phyloP scores from a whole-genome alignment of 2,329 filamentous ascomycete species.

The Orbilia oligospora region DNA sequence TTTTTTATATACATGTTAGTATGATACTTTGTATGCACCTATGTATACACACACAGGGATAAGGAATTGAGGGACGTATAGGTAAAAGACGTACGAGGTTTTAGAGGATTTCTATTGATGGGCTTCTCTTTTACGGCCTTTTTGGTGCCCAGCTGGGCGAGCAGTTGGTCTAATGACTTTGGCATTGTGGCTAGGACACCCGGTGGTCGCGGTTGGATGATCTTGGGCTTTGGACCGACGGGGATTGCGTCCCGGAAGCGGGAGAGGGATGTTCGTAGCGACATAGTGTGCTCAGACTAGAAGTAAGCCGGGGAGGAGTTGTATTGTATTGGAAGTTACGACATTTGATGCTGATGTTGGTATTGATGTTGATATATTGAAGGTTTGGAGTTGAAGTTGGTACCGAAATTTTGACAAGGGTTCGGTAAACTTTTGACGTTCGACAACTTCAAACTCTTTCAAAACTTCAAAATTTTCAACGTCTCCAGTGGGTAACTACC shows the following conservation, averaged over 20 bases:
- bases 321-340: constrained; percentile 1
- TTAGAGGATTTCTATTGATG: constrained; percentile 18
- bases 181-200: constrained; percentile 10
- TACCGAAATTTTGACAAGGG: background rate
- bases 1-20: constrained; percentile 19
- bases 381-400: background rate
- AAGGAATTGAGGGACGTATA: background rate
- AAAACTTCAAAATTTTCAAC: background rate
- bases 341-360: constrained; percentile 9
- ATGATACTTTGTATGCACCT: constrained; percentile 12
- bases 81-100: constrained; percentile 23
- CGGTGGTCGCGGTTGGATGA: constrained; percentile 26
- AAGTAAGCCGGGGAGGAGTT: background rate
- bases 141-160: constrained; percentile 40
- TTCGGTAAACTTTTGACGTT: background rate
- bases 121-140: constrained; percentile 15
- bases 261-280: constrained; percentile 34
- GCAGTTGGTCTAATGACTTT: constrained; percentile 30
- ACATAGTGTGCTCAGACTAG: constrained; percentile 19
- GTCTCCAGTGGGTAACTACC: background rate
- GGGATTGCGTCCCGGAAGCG: constrained; percentile 39
- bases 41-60: background rate
- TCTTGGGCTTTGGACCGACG: constrained; percentile 21
- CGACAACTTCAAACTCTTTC: background rate
- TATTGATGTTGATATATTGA: background rate